phyloP scores from a whole-genome alignment of 257 asterid genomes.

The Rehmannia glutinosa region DNA sequence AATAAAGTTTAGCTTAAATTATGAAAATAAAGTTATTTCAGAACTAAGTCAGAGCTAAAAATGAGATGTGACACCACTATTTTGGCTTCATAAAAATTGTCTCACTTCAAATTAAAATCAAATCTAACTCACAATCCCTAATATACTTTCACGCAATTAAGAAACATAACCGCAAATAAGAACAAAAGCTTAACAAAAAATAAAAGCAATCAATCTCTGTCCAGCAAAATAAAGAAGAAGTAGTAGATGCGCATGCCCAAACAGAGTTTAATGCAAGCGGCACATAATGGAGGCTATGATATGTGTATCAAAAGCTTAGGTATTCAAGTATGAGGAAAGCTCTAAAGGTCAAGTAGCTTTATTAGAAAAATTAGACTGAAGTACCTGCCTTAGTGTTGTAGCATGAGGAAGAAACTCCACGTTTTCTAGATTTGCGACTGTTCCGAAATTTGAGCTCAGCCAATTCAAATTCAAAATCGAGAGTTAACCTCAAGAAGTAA shows the following conservation, averaged over 20 bases:
- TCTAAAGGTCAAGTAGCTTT: conserved; percentile 19
- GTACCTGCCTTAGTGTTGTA: conserved; percentile 43
- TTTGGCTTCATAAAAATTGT: no score
- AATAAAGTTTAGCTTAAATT: no score
- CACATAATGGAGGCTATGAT: conserved; percentile 16
- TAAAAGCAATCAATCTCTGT: conserved; percentile 50
- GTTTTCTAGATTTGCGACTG: conserved; percentile 14
- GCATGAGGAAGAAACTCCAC: conserved; percentile 31
- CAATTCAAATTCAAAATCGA: conserved; percentile 24
- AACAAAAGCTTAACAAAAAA: no score
- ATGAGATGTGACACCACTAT: no score
- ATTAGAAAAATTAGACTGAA: conserved; percentile 19
- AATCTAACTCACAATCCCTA: no score
- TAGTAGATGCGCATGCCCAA: conserved; percentile 43
- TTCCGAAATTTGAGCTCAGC: conserved; percentile 14
- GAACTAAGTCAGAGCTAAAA: no score
- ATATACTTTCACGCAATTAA: no score
- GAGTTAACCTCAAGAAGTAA: conserved; percentile 26
- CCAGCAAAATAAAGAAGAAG: conserved; percentile 86
- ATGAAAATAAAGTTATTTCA: no score
- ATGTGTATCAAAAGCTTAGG: conserved; percentile 25
- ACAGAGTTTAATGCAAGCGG: conserved; percentile 24
- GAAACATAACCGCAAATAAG: no score
- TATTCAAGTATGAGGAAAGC: conserved; percentile 15
- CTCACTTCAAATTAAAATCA: no score